Evolutionary conservation across 257 asterid species (phyloP).

Genomic region (Solanum dulcamara): DNA sequence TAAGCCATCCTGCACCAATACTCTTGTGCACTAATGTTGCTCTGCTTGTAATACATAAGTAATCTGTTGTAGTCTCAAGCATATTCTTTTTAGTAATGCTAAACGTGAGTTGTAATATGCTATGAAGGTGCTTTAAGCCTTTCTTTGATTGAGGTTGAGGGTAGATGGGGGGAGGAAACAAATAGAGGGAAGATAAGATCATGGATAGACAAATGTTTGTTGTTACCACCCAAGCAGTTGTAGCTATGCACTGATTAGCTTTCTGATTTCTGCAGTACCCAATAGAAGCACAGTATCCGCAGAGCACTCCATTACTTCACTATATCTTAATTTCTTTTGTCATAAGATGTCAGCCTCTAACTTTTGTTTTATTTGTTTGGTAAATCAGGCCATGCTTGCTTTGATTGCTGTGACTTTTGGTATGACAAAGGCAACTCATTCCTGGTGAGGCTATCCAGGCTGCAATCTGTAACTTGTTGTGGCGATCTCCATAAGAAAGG

Average conservation of each 20-base stretch:
- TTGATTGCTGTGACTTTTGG: conserved; percentile 69
- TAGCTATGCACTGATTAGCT: not conserved
- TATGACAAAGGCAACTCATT: conserved; percentile 41
- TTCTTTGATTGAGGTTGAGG: not conserved
- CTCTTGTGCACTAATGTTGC: not conserved
- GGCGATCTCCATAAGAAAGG: not conserved
- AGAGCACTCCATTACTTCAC: not conserved
- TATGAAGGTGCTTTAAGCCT: not conserved
- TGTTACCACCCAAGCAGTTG: not conserved
- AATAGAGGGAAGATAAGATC: not conserved
- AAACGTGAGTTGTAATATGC: not conserved
- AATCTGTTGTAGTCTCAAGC: not conserved
- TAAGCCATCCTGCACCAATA: not conserved
- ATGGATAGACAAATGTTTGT: not conserved
- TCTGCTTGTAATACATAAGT: not conserved
- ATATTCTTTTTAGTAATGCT: not conserved
- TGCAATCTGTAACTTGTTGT: not conserved
- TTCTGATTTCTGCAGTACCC: not conserved
- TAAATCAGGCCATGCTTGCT: conserved; percentile 57
- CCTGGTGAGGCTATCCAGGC: conserved; percentile 39
- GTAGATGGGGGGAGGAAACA: not conserved
- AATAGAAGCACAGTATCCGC: not conserved
- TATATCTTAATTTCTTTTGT: not conserved
- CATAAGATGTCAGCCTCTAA: not conserved
- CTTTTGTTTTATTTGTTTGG: not conserved